A percentile compares a stretch with the other conserved stretches of the same genome.
phyloP scores from a whole-genome alignment of 371 early-diverging fungal genomes.

The Mortierella sp. region DNA sequence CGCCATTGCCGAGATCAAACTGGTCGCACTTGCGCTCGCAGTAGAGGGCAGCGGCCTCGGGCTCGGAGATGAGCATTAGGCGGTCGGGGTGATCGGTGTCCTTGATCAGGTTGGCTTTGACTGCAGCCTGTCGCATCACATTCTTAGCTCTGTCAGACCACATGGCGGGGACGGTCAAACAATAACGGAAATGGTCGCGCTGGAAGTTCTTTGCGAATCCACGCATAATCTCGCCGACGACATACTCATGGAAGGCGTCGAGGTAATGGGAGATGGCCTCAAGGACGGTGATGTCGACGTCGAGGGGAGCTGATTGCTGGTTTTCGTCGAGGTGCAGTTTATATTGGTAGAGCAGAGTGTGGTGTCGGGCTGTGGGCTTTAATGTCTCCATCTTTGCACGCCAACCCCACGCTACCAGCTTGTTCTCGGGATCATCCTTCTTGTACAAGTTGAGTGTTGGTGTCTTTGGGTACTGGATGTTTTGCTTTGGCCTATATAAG shows the following conservation, averaged over 20 bases:
- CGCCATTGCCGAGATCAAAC: conserved; percentile 65
- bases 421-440: conserved; percentile 55
- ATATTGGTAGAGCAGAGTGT: conserved; percentile 67
- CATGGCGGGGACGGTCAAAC: conserved; percentile 70
- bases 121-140: conserved; percentile 68
- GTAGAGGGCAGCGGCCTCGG: conserved; percentile 70
- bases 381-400: conserved; percentile 69
- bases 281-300: conserved; percentile 62
- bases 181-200: conserved; percentile 65
- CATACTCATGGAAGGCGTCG: conserved; percentile 65
- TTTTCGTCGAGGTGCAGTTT: conserved; percentile 72
- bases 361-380: conserved; percentile 63
- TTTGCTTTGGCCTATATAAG: conserved; percentile 66
- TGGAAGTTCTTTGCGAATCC: conserved; percentile 68
- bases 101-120: conserved; percentile 63
- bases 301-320: conserved; percentile 61
- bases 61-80: conserved; percentile 67
- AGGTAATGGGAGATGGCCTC: conserved; percentile 68
- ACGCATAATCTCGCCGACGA: conserved; percentile 62
- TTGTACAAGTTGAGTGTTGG: conserved; percentile 66
- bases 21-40: conserved; percentile 71
- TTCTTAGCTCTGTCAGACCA: conserved; percentile 68
- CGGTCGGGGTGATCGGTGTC: conserved; percentile 63
- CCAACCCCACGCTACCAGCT: conserved; percentile 70
- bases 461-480: conserved; percentile 68